Conservation (phyloP, 768 basidiomycete species). For the Neoboletus brunneissimus region DNA sequence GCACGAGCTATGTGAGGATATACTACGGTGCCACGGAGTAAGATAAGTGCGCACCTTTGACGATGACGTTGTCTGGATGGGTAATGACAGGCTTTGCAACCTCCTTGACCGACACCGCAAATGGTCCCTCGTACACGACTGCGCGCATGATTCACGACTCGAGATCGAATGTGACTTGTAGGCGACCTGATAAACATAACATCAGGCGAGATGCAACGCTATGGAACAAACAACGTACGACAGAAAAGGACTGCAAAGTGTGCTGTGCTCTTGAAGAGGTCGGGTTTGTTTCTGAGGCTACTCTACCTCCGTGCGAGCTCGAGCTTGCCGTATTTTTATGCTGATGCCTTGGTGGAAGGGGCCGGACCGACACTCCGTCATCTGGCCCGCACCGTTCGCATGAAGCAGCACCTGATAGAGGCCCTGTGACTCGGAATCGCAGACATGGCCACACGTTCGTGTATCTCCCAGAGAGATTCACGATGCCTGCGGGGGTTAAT, state of each 20-base stretch:
- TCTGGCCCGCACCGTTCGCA: not conserved
- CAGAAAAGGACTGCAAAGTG: not conserved
- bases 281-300: not conserved
- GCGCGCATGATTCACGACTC: not conserved
- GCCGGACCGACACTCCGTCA: not conserved
- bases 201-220: not conserved
- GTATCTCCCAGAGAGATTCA: not conserved
- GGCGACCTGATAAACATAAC: not conserved
- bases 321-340: not conserved
- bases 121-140: conserved; percentile 5
- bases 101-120: conserved; percentile 1
- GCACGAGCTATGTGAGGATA: not conserved
- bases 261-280: not conserved
- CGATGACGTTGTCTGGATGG: conserved; percentile 5
- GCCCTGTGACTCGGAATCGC: not conserved
- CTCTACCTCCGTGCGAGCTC: not conserved
- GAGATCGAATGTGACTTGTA: not conserved
- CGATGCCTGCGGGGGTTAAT: not conserved
- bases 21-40: not conserved
- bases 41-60: not conserved
- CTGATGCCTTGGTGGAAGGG: not conserved
- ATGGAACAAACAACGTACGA: not conserved
- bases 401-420: not conserved
- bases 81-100: conserved; percentile 1
- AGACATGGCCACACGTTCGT: not conserved